Percentiles rank a stretch among this genome's conserved stretches.
These are phyloP conservation scores for Mycena alexandri DNA, from an alignment of 768 basidiomycete genomes.

Conservation along the genomic window DNA sequence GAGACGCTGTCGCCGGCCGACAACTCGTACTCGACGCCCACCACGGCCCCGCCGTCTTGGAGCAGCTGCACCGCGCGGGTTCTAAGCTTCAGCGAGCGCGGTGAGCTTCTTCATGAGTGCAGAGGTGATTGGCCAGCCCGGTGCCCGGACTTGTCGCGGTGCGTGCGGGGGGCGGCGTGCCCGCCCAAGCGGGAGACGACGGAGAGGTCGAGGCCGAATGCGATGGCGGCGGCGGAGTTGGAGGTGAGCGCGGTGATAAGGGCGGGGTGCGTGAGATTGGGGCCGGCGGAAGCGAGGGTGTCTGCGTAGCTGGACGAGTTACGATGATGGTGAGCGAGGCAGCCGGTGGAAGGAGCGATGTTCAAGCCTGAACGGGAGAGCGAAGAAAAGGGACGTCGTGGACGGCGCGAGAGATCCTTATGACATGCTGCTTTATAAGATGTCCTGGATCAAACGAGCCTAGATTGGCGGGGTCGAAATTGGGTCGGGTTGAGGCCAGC, in stretches of 20 bases:
- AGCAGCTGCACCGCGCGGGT: constrained; percentile 39
- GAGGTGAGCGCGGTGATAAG: constrained; percentile 43
- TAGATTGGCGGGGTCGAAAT: constrained; percentile 5
- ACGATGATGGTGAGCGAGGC: background rate
- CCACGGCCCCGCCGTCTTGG: constrained; percentile 35
- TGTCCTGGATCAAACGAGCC: background rate
- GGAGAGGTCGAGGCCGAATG: constrained; percentile 42
- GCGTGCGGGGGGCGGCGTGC: constrained; percentile 40
- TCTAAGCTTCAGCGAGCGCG: constrained; percentile 15
- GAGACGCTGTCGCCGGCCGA: constrained; percentile 3
- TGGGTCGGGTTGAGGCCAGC: constrained; percentile 8
- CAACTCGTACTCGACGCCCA: constrained; percentile 43
- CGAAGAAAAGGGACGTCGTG: background rate
- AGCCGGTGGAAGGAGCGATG: background rate
- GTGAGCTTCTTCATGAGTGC: constrained; percentile 43
- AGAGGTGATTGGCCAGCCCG: constrained; percentile 44
- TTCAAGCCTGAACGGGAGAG: background rate
- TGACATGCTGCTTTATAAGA: constrained; percentile 23
- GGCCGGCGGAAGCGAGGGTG: constrained; percentile 39
- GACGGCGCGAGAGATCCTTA: background rate
- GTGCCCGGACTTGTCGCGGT: constrained; percentile 43
- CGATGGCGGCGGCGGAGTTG: constrained; percentile 42
- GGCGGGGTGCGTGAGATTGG: constrained; percentile 36
- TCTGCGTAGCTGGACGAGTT: constrained; percentile 33
- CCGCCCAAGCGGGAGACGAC: constrained; percentile 42